Evolutionary conservation across 371 early-diverging fungal genomes (phyloP).

Genomic region (Mortierella sp.): DNA sequence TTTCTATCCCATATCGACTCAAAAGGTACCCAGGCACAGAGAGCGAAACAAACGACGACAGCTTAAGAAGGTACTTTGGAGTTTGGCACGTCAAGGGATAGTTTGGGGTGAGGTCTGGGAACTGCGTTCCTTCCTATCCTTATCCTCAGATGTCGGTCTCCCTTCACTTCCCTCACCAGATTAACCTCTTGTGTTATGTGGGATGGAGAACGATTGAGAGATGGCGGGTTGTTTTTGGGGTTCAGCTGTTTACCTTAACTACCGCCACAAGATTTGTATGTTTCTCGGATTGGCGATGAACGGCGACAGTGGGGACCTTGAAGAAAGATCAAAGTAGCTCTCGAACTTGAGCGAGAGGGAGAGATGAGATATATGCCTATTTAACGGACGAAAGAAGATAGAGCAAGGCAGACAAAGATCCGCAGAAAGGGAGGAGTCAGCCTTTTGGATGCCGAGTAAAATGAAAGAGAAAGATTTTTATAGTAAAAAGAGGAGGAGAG

Average conservation of each 20-base stretch:
- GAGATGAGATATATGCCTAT: conserved; percentile 2
- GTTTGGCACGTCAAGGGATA: background rate
- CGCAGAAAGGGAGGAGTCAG: background rate
- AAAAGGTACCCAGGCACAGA: background rate
- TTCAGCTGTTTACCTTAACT: conserved; percentile 12
- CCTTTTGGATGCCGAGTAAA: background rate
- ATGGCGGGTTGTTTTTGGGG: background rate
- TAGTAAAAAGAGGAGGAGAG: background rate
- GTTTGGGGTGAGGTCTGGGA: conserved; percentile 11
- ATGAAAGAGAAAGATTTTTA: background rate
- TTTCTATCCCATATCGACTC: background rate
- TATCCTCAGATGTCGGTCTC: background rate
- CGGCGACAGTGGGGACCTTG: background rate
- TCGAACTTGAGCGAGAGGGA: background rate
- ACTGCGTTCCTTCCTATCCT: background rate
- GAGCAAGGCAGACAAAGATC: background rate
- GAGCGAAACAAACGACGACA: background rate
- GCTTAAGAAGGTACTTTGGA: background rate
- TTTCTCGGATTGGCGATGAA: background rate
- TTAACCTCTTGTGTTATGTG: background rate
- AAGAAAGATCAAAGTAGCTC: background rate
- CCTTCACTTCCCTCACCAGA: background rate
- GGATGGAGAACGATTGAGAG: background rate
- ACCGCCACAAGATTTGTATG: conserved; percentile 1
- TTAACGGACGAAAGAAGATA: background rate